Evolutionary conservation across 768 basidiomycete genomes (phyloP), one percentile per base, ranked within the genome.

Genomic region (Pisolithus sp.): DNA sequence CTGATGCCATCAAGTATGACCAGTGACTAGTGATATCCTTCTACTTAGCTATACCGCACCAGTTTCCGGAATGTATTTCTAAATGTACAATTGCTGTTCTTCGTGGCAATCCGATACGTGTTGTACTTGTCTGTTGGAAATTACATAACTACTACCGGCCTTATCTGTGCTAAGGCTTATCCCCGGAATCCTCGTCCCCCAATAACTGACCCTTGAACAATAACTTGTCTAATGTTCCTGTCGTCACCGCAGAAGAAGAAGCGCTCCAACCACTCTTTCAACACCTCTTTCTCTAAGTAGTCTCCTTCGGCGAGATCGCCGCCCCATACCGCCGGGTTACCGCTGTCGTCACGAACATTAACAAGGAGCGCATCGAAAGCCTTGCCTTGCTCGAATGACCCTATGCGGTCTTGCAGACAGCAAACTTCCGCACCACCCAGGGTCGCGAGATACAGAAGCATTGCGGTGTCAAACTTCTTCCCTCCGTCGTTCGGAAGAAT

Each of bases 181-280:
- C 38, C 48, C n/a, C 57, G 56, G 49, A 66, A 67, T 45, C 71
- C 73, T 44, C 69, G 74, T 12, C 94, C 94, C 9, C 91, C 93
- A 34, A 97, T 80, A 34, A 81, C 65, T 41, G 72, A 67, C 2
- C 94, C 93, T 60, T 89, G 84, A 15, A 98, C 93, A 61, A 84
- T 93, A 18, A 97, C 93, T 51, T 76, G 73, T 46, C 70, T 70
- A 51, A 96, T 83, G 68, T 93, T 94, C 63, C 91, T 74, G 63
- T 90, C 83, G 65, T 95, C 93, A 7, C 90, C 92, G 39, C 82
- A 82, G 62, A 91, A 93, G 56, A 95, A 71, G 68, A 94, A 93
- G 53, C 82, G 76, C 70, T 96, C 93, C 58, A 97, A 73, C 67
- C 56, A 80, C 72, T 43, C 69, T 74, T 53, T 80, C 50, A 91